Conservation (phyloP, 257 asterid species). For the Prunella vulgaris region DNA sequence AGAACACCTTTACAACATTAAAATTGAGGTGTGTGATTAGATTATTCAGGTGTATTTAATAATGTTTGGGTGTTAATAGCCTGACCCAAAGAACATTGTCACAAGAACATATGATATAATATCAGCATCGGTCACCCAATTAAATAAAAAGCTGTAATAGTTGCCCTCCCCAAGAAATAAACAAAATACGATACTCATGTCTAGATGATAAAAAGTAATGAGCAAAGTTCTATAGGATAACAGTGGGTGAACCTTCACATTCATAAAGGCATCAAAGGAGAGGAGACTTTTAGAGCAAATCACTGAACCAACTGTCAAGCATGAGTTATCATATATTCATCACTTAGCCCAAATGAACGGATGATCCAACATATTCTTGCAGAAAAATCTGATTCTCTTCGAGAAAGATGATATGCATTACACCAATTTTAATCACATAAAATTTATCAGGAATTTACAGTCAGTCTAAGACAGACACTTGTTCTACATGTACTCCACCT, state of each 20-base stretch:
- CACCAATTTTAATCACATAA: not conserved
- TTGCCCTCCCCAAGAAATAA: conserved; percentile 15
- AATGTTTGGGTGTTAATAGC: too few relatives aligned
- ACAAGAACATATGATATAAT: not conserved
- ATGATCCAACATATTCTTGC: not conserved
- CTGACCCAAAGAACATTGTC: too few relatives aligned
- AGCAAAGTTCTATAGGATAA: not conserved
- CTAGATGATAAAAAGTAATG: not conserved
- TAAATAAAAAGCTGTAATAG: not conserved
- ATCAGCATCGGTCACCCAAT: conserved; percentile 1
- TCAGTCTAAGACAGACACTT: not conserved
- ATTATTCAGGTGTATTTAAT: too few relatives aligned
- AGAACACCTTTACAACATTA: not conserved
- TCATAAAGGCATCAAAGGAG: not conserved
- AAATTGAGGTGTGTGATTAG: not conserved
- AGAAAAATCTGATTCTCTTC: not conserved
- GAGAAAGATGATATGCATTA: not conserved
- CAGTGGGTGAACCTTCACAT: not conserved
- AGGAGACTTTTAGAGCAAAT: not conserved
- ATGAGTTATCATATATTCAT: conserved; percentile 1
- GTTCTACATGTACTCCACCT: not conserved
- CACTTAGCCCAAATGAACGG: not conserved
- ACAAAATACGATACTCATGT: conserved; percentile 11
- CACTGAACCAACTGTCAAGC: not conserved
- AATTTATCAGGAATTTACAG: not conserved